Evolutionary conservation across 2,329 filamentous ascomycete genomes (phyloP).

Genomic region (Ophiostoma sp.): DNA sequence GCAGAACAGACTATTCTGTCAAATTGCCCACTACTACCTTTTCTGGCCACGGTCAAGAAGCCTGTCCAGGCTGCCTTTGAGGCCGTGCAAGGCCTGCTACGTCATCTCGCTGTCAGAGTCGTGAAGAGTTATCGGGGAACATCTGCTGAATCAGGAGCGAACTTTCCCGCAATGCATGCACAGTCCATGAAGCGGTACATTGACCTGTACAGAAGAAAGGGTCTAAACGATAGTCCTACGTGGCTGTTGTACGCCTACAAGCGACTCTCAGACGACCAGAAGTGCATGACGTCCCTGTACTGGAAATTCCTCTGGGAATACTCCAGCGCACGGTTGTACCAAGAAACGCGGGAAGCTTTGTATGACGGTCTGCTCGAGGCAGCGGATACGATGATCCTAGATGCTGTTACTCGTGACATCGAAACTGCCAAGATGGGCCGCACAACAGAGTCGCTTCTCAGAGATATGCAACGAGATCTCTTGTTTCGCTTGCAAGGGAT

Average conservation of each 20-base stretch:
- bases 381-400: not conserved
- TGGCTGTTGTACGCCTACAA: not conserved
- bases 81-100: not conserved
- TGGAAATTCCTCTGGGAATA: not conserved
- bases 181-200: not conserved
- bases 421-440: not conserved
- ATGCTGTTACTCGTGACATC: not conserved
- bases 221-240: not conserved
- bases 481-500: not conserved
- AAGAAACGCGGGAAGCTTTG: too few species aligned
- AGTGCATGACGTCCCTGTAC: conserved; percentile 2
- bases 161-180: not conserved
- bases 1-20: not conserved
- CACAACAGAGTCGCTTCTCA: not conserved
- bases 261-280: not conserved
- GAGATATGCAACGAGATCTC: not conserved
- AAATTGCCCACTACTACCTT: not conserved
- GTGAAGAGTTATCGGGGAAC: not conserved
- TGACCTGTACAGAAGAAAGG: not conserved
- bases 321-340: not conserved
- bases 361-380: not conserved
- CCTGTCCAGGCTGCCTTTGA: not conserved
- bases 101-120: not conserved
- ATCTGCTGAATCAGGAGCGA: not conserved
- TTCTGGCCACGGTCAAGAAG: not conserved